These are phyloP conservation scores for Closterium sp. DNA, from an alignment of 139 green algal genomes.

Conservation along the genomic window DNA sequence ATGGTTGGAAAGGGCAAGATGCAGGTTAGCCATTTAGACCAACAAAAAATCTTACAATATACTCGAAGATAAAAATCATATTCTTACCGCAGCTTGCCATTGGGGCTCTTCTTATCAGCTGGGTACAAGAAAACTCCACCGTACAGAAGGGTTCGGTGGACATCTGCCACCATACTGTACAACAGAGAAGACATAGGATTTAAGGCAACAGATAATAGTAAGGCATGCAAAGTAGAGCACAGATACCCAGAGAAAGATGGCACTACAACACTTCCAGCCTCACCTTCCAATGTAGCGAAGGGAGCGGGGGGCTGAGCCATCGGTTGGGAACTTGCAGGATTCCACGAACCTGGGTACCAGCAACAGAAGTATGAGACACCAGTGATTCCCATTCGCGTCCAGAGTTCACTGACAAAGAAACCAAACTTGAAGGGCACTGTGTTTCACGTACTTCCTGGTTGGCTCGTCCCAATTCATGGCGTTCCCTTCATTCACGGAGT, in stretches of 20 bases:
- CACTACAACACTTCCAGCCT: neutral
- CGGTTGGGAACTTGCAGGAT: constrained; percentile 58
- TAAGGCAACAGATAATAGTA: too few relatives aligned
- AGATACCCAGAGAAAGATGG: neutral
- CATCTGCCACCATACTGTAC: constrained; percentile 72
- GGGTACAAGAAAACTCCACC: constrained; percentile 77
- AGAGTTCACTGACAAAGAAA: neutral
- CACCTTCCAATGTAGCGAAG: constrained; percentile 90
- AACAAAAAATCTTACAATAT: too few relatives aligned
- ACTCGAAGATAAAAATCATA: too few relatives aligned
- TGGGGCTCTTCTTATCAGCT: constrained; percentile 65
- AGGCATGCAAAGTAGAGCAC: neutral
- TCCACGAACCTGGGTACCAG: constrained; percentile 57
- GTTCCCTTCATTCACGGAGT: constrained; percentile 99
- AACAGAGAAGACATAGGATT: constrained; percentile 6
- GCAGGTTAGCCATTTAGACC: too few relatives aligned
- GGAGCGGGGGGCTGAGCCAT: constrained; percentile 81
- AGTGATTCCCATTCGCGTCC: too few relatives aligned
- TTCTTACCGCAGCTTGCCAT: constrained; percentile 65
- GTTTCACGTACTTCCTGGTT: constrained; percentile 47
- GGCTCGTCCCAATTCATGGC: constrained; percentile 39
- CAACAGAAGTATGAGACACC: neutral
- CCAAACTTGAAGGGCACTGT: neutral
- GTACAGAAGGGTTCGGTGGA: constrained; percentile 76
- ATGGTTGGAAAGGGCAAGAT: neutral